Evolutionary conservation across 2,329 filamentous ascomycete genomes (phyloP).

Genomic region (Pseudogymnoascus sp.): DNA sequence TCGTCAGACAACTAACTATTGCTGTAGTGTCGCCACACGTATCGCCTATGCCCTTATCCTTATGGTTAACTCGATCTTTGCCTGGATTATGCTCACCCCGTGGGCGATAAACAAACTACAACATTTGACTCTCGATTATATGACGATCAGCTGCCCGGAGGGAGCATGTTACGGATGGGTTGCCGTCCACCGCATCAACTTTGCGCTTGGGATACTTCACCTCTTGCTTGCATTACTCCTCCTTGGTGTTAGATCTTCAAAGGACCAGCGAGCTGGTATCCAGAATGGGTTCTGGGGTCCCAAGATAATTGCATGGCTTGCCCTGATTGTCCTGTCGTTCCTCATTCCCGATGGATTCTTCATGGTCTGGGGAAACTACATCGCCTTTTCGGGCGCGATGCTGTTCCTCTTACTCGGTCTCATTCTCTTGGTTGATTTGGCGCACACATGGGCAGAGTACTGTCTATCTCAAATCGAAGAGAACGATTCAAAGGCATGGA

Average conservation of each 20-base stretch:
- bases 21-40: slow-evolving; percentile 77
- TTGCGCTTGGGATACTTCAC: slow-evolving; percentile 91
- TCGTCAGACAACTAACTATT: slow-evolving; percentile 16
- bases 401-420: slow-evolving; percentile 89
- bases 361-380: slow-evolving; percentile 90
- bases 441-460: slow-evolving; percentile 95
- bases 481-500: slow-evolving; percentile 76
- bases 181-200: slow-evolving; percentile 95
- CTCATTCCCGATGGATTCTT: slow-evolving; percentile 94
- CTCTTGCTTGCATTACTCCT: slow-evolving; percentile 76
- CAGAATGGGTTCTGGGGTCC: slow-evolving; percentile 99
- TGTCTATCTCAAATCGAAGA: slow-evolving; percentile 91
- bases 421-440: slow-evolving; percentile 86
- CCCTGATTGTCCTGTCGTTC: slow-evolving; percentile 82
- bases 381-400: slow-evolving; percentile 80
- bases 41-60: slow-evolving; percentile 94
- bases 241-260: slow-evolving; percentile 78
- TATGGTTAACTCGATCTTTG: slow-evolving; percentile 89
- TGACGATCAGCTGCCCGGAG: slow-evolving; percentile 86
- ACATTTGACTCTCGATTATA: slow-evolving; percentile 86
- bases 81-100: slow-evolving; percentile 98
- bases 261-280: slow-evolving; percentile 75
- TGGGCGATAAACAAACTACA: slow-evolving; percentile 97
- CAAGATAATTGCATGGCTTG: slow-evolving; percentile 84
- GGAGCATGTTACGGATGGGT: slow-evolving; percentile 93